Percentiles rank a stretch among this genome's conserved stretches.
Evolutionary conservation across 129 eudicot species (phyloP).

Genomic region (Oenanthe sinensis): DNA sequence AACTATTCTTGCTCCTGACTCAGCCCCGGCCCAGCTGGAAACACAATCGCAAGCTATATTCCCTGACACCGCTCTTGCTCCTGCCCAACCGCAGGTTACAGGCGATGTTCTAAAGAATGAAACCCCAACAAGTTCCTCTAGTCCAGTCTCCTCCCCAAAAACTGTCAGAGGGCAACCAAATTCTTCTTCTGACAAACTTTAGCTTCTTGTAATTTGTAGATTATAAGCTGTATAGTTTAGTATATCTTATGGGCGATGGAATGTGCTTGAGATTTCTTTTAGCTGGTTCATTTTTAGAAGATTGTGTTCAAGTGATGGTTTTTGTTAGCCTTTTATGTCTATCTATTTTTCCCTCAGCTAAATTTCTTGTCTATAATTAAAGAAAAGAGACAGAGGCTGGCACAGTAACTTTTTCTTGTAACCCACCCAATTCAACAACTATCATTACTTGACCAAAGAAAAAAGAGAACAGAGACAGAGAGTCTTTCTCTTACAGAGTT

Average conservation of each 20-base stretch:
- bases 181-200: conserved; percentile 10
- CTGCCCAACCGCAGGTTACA: neutral
- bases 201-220: neutral
- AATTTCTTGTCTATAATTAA: neutral
- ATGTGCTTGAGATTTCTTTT: neutral
- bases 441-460: no score
- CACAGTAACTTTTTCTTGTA: no score
- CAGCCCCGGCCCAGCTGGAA: neutral
- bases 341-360: neutral
- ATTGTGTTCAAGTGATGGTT: neutral
- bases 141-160: conserved; percentile 13
- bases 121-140: conserved; percentile 9
- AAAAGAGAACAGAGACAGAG: neutral
- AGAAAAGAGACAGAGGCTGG: neutral
- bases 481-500: neutral
- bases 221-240: neutral
- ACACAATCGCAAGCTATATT: neutral
- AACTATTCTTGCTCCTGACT: neutral
- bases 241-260: neutral
- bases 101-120: conserved; percentile 6
- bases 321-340: neutral
- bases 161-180: neutral
- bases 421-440: no score
- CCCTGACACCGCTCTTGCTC: neutral
- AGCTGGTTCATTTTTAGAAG: neutral